These are phyloP conservation scores for Calycina marina DNA, from an alignment of 2,329 filamentous ascomycete genomes.

Conservation along the genomic window DNA sequence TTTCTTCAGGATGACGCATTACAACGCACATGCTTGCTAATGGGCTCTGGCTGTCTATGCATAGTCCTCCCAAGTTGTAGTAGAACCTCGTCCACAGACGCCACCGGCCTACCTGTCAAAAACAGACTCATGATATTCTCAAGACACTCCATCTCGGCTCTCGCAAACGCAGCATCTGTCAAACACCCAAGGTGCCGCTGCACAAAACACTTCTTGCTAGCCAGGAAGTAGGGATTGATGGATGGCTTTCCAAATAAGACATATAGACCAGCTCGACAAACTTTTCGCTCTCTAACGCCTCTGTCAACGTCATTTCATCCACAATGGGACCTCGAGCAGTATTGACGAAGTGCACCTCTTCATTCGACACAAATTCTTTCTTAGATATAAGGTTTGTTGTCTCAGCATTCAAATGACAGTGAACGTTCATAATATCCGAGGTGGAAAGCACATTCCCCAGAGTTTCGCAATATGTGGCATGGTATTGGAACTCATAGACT, in stretches of 20 bases:
- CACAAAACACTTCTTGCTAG: slow-evolving; percentile 54
- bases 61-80: too few species aligned
- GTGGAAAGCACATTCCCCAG: slow-evolving; percentile 89
- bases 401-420: slow-evolving; percentile 98
- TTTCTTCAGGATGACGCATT: too few species aligned
- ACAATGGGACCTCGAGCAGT: slow-evolving; percentile 67
- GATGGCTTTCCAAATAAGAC: slow-evolving; percentile 68
- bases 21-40: too few species aligned
- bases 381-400: slow-evolving; percentile 96
- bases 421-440: slow-evolving; percentile 97
- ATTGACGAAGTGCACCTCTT: slow-evolving; percentile 62
- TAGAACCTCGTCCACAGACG: slow-evolving; percentile 9
- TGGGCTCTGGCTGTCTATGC: too few species aligned
- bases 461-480: slow-evolving; percentile 30
- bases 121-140: slow-evolving; percentile 6
- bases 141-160: slow-evolving; percentile 8
- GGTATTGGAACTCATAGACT: background rate
- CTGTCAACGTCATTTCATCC: slow-evolving; percentile 63
- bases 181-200: slow-evolving; percentile 60
- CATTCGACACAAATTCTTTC: slow-evolving; percentile 93
- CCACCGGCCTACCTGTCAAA: slow-evolving; percentile 6
- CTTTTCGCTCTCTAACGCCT: slow-evolving; percentile 50
- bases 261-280: slow-evolving; percentile 60
- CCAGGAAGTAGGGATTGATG: slow-evolving; percentile 53
- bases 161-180: slow-evolving; percentile 4